Conservation (phyloP, 148 eudicot genomes). For the Vaccinium vitisidaea region DNA sequence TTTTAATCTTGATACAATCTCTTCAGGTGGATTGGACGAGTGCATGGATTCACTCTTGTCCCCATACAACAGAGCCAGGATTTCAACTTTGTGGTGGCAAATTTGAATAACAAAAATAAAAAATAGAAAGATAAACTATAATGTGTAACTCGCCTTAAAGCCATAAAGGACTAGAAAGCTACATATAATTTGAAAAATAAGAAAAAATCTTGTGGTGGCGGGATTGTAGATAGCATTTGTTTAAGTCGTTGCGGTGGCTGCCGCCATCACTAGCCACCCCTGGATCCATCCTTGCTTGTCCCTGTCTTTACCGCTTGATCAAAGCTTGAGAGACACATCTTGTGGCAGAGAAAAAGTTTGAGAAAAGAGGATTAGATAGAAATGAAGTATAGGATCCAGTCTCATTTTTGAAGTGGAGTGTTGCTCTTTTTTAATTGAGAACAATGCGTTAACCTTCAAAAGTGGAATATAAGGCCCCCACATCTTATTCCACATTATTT, state of each 20-base stretch:
- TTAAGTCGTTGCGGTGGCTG: too few species aligned
- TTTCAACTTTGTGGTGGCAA: too few species aligned
- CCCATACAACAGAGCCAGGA: too few species aligned
- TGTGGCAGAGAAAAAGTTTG: neutral
- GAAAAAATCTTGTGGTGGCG: too few species aligned
- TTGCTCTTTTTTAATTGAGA: neutral
- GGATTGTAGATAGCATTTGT: too few species aligned
- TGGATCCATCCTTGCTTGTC: neutral
- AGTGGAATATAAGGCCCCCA: neutral
- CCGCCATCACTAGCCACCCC: too few species aligned
- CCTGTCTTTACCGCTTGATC: neutral
- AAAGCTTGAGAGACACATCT: neutral
- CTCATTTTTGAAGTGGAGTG: neutral
- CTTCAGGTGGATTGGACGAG: neutral
- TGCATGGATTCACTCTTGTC: neutral
- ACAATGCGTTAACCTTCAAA: neutral
- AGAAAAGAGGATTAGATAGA: neutral
- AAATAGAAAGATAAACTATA: too few species aligned
- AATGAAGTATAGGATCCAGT: neutral
- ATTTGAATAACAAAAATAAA: too few species aligned
- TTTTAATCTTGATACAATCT: neutral
- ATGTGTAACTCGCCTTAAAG: too few species aligned
- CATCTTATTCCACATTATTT: neutral
- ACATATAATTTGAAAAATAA: too few species aligned
- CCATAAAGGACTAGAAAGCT: too few species aligned